phyloP scores from a whole-genome alignment of 495 filamentous ascomycete species.

The Neurospora sp. region DNA sequence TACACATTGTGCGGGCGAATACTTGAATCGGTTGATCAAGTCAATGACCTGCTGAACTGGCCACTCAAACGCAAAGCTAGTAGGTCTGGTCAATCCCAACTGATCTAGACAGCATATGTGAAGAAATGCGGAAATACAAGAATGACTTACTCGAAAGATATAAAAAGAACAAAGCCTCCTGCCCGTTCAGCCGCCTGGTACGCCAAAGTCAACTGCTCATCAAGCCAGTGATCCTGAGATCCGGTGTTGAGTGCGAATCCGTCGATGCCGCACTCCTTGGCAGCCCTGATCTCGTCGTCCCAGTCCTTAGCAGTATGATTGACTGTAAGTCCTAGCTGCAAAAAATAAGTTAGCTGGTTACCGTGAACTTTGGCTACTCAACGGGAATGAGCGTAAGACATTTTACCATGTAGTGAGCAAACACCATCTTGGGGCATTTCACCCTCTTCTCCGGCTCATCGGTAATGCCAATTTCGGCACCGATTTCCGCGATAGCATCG shows the following conservation, averaged over 20 bases:
- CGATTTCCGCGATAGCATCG: background rate
- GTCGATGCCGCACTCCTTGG: constrained; percentile 55
- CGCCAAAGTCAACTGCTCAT: constrained; percentile 39
- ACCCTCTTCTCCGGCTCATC: background rate
- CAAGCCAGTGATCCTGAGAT: constrained; percentile 39
- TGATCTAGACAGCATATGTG: background rate
- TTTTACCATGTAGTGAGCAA: constrained; percentile 39
- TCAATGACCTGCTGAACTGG: constrained; percentile 40
- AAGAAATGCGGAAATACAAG: background rate
- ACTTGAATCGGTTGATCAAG: constrained; percentile 49
- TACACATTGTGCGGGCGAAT: constrained; percentile 41
- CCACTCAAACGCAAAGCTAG: constrained; percentile 44
- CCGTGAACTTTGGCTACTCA: background rate
- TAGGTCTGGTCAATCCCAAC: background rate
- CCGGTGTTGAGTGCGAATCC: constrained; percentile 65
- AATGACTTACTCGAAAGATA: constrained; percentile 52
- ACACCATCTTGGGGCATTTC: constrained; percentile 5
- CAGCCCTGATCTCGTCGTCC: constrained; percentile 48
- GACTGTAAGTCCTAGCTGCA: constrained; percentile 32
- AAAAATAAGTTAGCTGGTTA: background rate
- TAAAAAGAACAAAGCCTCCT: constrained; percentile 48
- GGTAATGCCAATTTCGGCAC: background rate
- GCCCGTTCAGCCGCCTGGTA: constrained; percentile 45
- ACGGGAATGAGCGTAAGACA: background rate
- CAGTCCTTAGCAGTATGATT: constrained; percentile 41